Evolutionary conservation across 257 asterid species (phyloP), one percentile per base, ranked within the genome.

Genomic region (Ligustrum vulgare): DNA sequence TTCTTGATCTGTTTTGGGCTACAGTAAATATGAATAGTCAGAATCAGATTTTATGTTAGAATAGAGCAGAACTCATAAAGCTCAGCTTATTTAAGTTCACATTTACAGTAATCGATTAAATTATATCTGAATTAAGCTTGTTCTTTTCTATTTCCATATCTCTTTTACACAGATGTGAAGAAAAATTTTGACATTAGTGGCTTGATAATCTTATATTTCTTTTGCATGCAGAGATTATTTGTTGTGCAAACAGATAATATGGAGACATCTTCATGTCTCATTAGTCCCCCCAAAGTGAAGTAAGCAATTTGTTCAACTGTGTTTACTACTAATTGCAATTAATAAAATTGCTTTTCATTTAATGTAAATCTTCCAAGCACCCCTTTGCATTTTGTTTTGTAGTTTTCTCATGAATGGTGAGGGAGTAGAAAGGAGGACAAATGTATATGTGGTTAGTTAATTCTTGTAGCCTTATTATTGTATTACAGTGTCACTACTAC

Each of bases 401-500:
- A 94, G 99, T 90, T 89, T 92, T 87, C 86, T 92, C 77, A 82
- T 94, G 82, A 92, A 94, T 78, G 98, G 98, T 31, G 83, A 71
- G 79, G 93, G 85, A 72, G 97, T 90, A 72, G 94, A 87, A 25
- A 82, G 75, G 75, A 88, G 98, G 88, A 89, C 75, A 37, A 91
- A 35, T 78, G 45, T 58, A 45, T 86, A 4, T 70, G 37, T 81
- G 97, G 98, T 94, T 67, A 63, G 96, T 77, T 76, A 33, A 71
- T 35, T 36, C 8, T 36, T 36, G 39, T 39, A 10, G 1, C 10
- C 16, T 8, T 43, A 43, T 5, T 12, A n/a, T n/a, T n/a, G 16
- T 43, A 43, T 10, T 43, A 36, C 60, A 43, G 58, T 58, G 12
- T 43, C 11, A 28, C 10, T 13, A 43, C 34, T 37, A 65, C 22